Conservation (phyloP, 2,329 filamentous ascomycete species). For the Talaromyces sp. region DNA sequence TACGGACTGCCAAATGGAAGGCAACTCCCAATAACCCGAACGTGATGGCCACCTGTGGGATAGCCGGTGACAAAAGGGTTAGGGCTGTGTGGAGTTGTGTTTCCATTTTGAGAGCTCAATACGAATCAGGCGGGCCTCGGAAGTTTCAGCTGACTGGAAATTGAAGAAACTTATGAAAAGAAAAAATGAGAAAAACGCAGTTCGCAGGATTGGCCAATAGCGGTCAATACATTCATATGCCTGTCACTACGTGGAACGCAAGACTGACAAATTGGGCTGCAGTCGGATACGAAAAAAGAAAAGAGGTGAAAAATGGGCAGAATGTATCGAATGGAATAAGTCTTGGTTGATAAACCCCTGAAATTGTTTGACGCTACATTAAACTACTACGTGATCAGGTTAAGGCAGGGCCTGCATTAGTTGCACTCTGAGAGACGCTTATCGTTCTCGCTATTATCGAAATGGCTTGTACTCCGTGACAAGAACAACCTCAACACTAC, state of each 20-base stretch:
- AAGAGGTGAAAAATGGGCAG: neutral
- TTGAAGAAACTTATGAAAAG: neutral
- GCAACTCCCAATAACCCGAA: neutral
- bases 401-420: neutral
- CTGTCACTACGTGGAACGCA: neutral
- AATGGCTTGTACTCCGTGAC: neutral
- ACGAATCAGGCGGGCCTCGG: neutral
- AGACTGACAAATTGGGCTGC: neutral
- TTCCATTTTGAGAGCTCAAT: neutral
- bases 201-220: neutral
- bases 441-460: neutral
- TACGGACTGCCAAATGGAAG: conserved; percentile 9
- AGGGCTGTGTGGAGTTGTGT: neutral
- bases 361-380: neutral
- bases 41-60: neutral
- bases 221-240: neutral
- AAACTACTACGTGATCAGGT: neutral
- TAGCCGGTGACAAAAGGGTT: neutral
- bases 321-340: neutral
- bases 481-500: neutral
- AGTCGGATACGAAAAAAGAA: neutral
- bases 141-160: neutral
- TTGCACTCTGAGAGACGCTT: neutral
- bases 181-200: neutral
- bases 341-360: neutral